Evolutionary conservation across 2,329 filamentous ascomycete species (phyloP).

Genomic region (Colletotrichum kahawae): DNA sequence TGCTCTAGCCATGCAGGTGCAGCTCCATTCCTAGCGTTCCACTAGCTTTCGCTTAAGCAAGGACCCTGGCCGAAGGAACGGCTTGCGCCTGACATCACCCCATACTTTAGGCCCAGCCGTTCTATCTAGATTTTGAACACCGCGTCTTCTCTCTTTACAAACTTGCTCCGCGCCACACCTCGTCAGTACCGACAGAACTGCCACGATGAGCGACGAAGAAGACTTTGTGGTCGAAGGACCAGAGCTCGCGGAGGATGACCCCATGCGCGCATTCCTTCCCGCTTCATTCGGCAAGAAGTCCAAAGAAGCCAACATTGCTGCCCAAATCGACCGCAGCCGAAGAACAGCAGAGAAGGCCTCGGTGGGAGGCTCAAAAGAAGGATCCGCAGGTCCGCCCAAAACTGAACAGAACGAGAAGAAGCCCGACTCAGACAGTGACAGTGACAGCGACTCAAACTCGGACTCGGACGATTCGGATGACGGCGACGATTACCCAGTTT

Average conservation of each 20-base stretch:
- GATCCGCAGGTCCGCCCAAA: slow-evolving; percentile 27
- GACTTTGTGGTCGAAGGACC: slow-evolving; percentile 62
- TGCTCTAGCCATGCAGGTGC: background rate
- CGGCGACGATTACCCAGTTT: slow-evolving; percentile 88
- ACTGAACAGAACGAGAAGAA: slow-evolving; percentile 26
- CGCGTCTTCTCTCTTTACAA: background rate
- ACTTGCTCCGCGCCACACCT: background rate
- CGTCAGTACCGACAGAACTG: background rate
- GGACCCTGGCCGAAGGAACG: slow-evolving; percentile 6
- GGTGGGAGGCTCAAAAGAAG: slow-evolving; percentile 29
- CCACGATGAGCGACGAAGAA: slow-evolving; percentile 61
- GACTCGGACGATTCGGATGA: slow-evolving; percentile 70
- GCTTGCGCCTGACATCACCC: slow-evolving; percentile 21
- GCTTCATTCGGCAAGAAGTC: slow-evolving; percentile 84
- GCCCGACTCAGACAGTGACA: slow-evolving; percentile 35
- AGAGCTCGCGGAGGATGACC: slow-evolving; percentile 66
- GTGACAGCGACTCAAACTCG: slow-evolving; percentile 54
- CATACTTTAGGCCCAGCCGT: background rate
- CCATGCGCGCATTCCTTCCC: slow-evolving; percentile 79
- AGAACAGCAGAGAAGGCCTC: slow-evolving; percentile 53
- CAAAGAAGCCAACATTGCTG: slow-evolving; percentile 73
- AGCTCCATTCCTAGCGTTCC: background rate
- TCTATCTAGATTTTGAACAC: background rate
- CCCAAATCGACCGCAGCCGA: slow-evolving; percentile 82
- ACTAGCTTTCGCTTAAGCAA: slow-evolving; percentile 4